Evolutionary conservation across 805 yeast genomes (phyloP), one percentile per base, ranked within the genome.

Genomic region (Saturnispora dispora): DNA sequence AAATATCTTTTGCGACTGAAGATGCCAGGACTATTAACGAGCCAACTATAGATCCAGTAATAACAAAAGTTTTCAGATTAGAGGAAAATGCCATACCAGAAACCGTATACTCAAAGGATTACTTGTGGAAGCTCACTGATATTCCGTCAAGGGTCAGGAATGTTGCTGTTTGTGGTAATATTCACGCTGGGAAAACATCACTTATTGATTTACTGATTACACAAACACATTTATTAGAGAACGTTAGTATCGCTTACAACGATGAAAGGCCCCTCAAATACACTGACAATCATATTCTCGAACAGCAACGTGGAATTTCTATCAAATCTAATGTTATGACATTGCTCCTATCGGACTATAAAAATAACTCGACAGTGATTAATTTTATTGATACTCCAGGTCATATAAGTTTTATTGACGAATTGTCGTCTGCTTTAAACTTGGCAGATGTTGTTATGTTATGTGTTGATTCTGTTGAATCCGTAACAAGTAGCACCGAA

Each of bases 361-460:
- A 63, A 13, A 77, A 72, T 1, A 78, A 76, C 54, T 82, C 95
- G 0, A 66, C 70, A 17, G 77, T 79, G 0, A 59, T 82, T 20
- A 87, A 85, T 60, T 55, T 90, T 0, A 57, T 88, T 0, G 99
- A 95, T 60, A 72, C 96, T 0, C 99, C 99, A 0, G 99, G 99
- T 0, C 98, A 93, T 65, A 76, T 78, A 0, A 83, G 88, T 60
- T 93, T 93, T 60, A 68, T 73, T 28, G 96, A 88, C 61, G 97
- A 93, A 58, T 67, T 79, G 4, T 73, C 79, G 0, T 74, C 78
- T 0, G 76, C 85, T 0, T 64, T 82, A 9, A 64, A 78, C 22
- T 70, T 82, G 0, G 75, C 77, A 0, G 97, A 93, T 56, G 79
- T 83, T 2, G 79, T 78, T 0, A 68, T 83, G 0, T 64, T 89